Conservation (phyloP, 1,284 basidiomycete species). For the Moniliella sp. region DNA sequence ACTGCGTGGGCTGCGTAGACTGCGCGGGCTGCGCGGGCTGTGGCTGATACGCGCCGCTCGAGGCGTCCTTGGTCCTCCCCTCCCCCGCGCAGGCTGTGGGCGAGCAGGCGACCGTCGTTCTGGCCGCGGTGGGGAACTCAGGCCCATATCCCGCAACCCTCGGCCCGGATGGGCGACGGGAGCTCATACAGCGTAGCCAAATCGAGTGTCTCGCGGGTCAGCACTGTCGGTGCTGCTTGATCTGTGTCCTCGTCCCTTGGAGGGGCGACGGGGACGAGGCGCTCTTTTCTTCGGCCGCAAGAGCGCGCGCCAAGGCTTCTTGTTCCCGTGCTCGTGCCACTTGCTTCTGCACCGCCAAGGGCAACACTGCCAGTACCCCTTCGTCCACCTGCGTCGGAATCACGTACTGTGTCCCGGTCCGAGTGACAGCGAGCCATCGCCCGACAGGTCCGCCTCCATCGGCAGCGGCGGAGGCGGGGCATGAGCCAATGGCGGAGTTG, state of each 20-base stretch:
- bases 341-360: neutral
- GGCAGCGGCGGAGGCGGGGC: neutral
- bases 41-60: conserved; percentile 1
- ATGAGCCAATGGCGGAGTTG: conserved; percentile 3
- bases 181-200: conserved; percentile 19
- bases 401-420: neutral
- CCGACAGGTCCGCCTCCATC: neutral
- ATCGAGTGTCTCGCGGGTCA: conserved; percentile 16
- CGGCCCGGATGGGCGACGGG: conserved; percentile 14
- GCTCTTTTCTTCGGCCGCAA: conserved; percentile 1
- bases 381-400: neutral
- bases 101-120: neutral
- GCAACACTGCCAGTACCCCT: neutral
- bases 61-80: conserved; percentile 4
- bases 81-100: neutral
- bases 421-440: neutral
- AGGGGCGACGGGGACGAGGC: neutral
- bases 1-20: conserved; percentile 3
- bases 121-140: neutral
- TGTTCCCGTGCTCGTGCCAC: neutral
- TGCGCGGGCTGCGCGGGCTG: conserved; percentile 3
- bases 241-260: conserved; percentile 2
- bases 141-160: conserved; percentile 11
- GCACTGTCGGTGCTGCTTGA: conserved; percentile 1
- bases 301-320: conserved; percentile 1